Evolutionary conservation across 371 early-diverging fungal species (phyloP).

Genomic region (Gilbertella persicaria): DNA sequence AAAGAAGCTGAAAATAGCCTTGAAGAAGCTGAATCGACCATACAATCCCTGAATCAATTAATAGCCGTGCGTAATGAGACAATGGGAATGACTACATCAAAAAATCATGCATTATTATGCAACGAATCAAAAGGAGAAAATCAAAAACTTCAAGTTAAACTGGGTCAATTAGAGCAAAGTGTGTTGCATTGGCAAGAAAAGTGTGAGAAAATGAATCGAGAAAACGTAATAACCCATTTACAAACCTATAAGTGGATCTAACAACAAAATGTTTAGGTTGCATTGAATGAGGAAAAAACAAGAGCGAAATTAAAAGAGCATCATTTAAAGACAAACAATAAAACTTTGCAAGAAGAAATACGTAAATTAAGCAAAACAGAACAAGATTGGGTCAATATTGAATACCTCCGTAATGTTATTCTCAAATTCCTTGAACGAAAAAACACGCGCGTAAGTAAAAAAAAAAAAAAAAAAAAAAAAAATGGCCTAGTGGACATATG

Average conservation of each 20-base stretch:
- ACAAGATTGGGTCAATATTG: constrained; percentile 59
- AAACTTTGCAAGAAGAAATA: constrained; percentile 65
- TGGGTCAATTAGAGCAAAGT: background rate
- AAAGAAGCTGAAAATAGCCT: constrained; percentile 27
- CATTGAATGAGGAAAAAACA: constrained; percentile 33
- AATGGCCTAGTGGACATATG: background rate
- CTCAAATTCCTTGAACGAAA: constrained; percentile 82
- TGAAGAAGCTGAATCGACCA: constrained; percentile 41
- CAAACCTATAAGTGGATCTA: background rate
- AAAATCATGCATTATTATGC: background rate
- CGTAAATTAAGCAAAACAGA: constrained; percentile 37
- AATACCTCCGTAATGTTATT: constrained; percentile 81
- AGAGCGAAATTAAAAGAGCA: constrained; percentile 59
- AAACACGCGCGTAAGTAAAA: constrained; percentile 58
- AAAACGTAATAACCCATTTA: constrained; percentile 16
- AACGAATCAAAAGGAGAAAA: background rate
- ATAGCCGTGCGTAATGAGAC: constrained; percentile 26
- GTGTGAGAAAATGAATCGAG: constrained; percentile 17
- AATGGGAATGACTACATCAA: constrained; percentile 5
- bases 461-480: constrained; percentile 2
- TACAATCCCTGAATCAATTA: constrained; percentile 30
- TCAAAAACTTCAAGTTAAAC: background rate
- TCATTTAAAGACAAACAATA: constrained; percentile 60
- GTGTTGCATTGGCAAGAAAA: constrained; percentile 21
- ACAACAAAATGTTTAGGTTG: constrained; percentile 7